Conservation (phyloP, 306 rosid genomes). For the Cucumis melo region DNA sequence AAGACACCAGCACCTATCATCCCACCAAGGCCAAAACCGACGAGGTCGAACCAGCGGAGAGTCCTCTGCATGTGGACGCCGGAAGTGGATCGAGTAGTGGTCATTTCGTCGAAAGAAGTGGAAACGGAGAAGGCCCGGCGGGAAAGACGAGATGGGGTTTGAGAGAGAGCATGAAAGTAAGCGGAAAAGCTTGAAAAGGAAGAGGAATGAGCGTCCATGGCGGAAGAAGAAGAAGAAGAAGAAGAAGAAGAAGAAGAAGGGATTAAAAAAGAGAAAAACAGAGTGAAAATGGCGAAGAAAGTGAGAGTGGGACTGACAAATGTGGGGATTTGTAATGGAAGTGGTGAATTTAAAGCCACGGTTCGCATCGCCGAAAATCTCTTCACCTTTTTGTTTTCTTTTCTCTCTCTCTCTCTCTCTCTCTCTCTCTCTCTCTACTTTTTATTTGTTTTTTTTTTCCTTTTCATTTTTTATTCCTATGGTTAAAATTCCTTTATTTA, state of each 20-base stretch:
- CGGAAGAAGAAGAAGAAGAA: background rate
- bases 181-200: constrained; percentile 55
- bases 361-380: constrained; percentile 1
- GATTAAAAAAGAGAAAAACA: background rate
- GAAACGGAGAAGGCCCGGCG: constrained; percentile 61
- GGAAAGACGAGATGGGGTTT: constrained; percentile 55
- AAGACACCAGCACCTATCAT: constrained; percentile 95
- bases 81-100: constrained; percentile 41
- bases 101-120: constrained; percentile 62
- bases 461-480: background rate
- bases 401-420: background rate
- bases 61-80: constrained; percentile 49
- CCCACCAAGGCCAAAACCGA: constrained; percentile 71
- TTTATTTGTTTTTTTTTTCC: background rate
- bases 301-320: constrained; percentile 3
- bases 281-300: background rate
- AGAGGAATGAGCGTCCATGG: constrained; percentile 36
- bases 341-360: constrained; percentile 5
- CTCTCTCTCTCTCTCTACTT: background rate
- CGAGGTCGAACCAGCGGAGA: constrained; percentile 76
- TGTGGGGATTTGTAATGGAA: background rate
- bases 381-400: background rate
- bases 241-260: background rate
- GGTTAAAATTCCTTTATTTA: background rate
- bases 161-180: constrained; percentile 46